Percentiles rank a stretch among this genome's conserved stretches.
phyloP scores from a whole-genome alignment of 2,329 filamentous ascomycete species.

The Claviceps sp. region DNA sequence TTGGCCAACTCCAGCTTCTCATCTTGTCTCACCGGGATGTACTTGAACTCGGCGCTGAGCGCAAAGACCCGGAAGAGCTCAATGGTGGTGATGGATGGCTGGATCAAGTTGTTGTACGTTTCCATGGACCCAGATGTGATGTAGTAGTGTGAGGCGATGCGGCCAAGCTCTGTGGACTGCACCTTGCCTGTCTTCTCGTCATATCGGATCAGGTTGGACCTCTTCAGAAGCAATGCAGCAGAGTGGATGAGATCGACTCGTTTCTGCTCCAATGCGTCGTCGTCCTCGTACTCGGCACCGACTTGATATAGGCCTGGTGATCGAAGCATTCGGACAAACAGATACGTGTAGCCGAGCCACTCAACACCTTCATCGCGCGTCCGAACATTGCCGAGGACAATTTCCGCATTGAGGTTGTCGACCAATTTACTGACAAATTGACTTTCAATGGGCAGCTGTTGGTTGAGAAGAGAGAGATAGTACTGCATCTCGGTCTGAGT shows the following conservation, averaged over 20 bases:
- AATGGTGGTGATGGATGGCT: conserved; percentile 83
- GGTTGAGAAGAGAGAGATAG: conserved; percentile 90
- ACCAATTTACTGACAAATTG: conserved; percentile 87
- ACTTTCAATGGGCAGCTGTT: conserved; percentile 94
- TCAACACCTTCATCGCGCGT: conserved; percentile 94
- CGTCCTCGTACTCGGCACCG: conserved; percentile 87
- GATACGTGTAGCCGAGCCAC: conserved; percentile 95
- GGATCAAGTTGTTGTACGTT: conserved; percentile 90
- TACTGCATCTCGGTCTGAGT: conserved; percentile 92
- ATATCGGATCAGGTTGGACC: conserved; percentile 82
- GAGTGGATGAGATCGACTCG: conserved; percentile 96
- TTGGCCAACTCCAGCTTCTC: conserved; percentile 95
- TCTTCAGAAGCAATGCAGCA: conserved; percentile 74
- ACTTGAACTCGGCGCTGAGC: conserved; percentile 95
- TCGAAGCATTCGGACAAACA: conserved; percentile 94
- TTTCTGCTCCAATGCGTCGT: conserved; percentile 85
- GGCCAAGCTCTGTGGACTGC: conserved; percentile 83
- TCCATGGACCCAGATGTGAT: conserved; percentile 94
- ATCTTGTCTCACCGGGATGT: conserved; percentile 92
- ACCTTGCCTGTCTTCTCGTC: conserved; percentile 84
- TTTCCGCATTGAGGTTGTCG: conserved; percentile 91
- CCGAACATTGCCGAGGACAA: conserved; percentile 87
- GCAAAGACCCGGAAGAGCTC: conserved; percentile 96
- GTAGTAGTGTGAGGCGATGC: conserved; percentile 96
- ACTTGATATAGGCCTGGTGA: conserved; percentile 93